Evolutionary conservation across 1,139 yeast species (phyloP).

Genomic region (Groenewaldozyma sp.): DNA sequence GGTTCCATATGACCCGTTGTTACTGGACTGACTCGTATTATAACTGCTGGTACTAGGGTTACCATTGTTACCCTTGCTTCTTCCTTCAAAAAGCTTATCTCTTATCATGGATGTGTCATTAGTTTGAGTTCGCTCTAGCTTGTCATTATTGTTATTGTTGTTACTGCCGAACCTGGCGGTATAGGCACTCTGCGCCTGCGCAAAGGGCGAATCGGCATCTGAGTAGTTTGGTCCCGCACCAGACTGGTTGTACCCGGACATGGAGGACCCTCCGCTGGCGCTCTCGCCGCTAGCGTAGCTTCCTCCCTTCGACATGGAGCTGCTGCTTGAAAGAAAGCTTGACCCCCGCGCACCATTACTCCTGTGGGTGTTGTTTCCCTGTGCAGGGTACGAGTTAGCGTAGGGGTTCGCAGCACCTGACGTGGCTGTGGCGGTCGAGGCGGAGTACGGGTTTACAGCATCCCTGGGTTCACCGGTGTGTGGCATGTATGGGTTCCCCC

Average conservation of each 20-base stretch:
- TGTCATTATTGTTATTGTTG: constrained; percentile 1
- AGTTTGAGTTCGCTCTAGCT: constrained; percentile 10
- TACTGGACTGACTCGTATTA: no score
- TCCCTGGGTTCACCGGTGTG: neutral
- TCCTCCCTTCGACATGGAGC: neutral
- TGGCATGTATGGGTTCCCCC: neutral
- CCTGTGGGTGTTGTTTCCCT: neutral
- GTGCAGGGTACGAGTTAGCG: neutral
- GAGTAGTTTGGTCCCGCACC: neutral
- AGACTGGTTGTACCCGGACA: neutral
- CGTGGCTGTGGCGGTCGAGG: neutral
- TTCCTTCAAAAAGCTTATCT: constrained; percentile 23
- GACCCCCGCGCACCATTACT: neutral
- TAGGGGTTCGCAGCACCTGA: neutral
- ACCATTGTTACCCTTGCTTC: neutral
- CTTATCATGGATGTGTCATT: constrained; percentile 20
- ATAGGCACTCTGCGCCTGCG: constrained; percentile 21
- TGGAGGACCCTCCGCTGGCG: neutral
- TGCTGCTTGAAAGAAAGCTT: neutral
- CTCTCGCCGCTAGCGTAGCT: no score
- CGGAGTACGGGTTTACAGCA: neutral
- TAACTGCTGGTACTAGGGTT: neutral
- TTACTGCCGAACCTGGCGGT: constrained; percentile 18
- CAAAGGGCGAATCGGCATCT: constrained; percentile 18
- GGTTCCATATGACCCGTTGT: neutral